phyloP scores from a whole-genome alignment of 2,329 filamentous ascomycete species.

The Claviceps pazoutovae region DNA sequence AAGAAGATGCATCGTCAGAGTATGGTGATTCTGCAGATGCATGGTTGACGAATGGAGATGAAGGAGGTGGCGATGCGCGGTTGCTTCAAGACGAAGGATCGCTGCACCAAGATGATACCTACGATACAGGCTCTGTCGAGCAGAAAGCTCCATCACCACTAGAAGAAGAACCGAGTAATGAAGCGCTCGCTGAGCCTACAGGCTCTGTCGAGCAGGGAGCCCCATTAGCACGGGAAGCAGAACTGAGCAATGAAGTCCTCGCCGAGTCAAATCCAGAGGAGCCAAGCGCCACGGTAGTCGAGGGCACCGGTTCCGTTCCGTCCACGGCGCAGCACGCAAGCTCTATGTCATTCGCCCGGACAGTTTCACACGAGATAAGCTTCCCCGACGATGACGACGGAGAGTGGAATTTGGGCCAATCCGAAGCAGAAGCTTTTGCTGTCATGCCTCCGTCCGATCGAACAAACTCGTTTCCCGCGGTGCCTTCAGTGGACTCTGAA shows the following conservation, averaged over 20 bases:
- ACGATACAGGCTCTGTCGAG: not conserved
- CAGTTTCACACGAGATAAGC: conserved; percentile 47
- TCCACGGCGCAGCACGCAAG: conserved; percentile 39
- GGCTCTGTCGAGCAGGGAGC: not conserved
- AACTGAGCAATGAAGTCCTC: not conserved
- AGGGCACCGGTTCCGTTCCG: conserved; percentile 5
- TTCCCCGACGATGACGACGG: conserved; percentile 44
- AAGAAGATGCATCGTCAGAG: not conserved
- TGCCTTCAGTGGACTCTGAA: conserved; percentile 27
- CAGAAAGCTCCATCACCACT: not conserved
- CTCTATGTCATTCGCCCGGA: conserved; percentile 49
- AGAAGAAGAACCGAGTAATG: too few relatives aligned
- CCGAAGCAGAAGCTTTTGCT: conserved; percentile 43
- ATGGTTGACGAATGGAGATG: conserved; percentile 6
- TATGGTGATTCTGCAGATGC: not conserved
- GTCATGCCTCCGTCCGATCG: conserved; percentile 43
- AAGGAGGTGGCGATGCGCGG: conserved; percentile 12
- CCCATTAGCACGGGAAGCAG: not conserved
- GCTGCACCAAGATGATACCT: not conserved
- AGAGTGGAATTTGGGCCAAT: conserved; percentile 41
- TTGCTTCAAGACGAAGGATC: conserved; percentile 11
- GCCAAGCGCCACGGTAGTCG: not conserved
- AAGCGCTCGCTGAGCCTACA: not conserved
- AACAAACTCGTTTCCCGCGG: conserved; percentile 49
- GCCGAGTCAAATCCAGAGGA: not conserved